These are phyloP conservation scores for Lathyrus oleraceus DNA, from an alignment of 306 rosid species.

Conservation along the genomic window DNA sequence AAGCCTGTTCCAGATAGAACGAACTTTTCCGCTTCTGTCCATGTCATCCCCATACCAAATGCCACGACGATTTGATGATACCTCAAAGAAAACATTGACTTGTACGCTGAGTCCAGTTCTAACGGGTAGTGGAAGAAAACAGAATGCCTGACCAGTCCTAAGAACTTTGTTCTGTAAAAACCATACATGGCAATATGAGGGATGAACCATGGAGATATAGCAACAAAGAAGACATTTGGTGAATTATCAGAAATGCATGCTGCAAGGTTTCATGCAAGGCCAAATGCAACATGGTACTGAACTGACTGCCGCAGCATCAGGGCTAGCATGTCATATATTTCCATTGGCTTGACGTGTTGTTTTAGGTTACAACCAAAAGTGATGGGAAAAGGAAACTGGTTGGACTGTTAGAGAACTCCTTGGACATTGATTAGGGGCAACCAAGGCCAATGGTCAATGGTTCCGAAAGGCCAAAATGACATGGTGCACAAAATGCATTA, in stretches of 20 bases:
- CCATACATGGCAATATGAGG: slow-evolving; percentile 43
- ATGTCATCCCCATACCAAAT: slow-evolving; percentile 99
- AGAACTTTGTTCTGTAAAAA: slow-evolving; percentile 68
- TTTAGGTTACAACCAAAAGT: no score
- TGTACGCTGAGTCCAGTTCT: slow-evolving; percentile 88
- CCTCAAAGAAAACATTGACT: slow-evolving; percentile 96
- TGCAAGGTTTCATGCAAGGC: no score
- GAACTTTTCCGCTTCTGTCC: slow-evolving; percentile 97
- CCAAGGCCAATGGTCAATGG: no score
- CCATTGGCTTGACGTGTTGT: no score
- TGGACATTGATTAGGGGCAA: no score
- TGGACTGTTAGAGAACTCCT: no score
- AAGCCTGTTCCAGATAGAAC: slow-evolving; percentile 91
- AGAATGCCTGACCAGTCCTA: slow-evolving; percentile 85
- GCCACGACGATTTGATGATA: slow-evolving; percentile 96
- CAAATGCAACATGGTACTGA: no score
- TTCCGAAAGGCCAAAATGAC: no score
- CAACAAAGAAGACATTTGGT: slow-evolving; percentile 45
- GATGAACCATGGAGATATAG: slow-evolving; percentile 32
- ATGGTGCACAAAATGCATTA: no score
- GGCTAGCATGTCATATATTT: no score
- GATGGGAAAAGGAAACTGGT: no score
- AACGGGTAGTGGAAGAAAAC: slow-evolving; percentile 96
- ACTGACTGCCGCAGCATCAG: no score
- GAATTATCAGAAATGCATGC: slow-evolving; percentile 80